Percentiles rank a stretch among this genome's conserved stretches.
Conservation (phyloP, 225 moss, liverwort and hornwort species). For the Polytrichum commune region DNA sequence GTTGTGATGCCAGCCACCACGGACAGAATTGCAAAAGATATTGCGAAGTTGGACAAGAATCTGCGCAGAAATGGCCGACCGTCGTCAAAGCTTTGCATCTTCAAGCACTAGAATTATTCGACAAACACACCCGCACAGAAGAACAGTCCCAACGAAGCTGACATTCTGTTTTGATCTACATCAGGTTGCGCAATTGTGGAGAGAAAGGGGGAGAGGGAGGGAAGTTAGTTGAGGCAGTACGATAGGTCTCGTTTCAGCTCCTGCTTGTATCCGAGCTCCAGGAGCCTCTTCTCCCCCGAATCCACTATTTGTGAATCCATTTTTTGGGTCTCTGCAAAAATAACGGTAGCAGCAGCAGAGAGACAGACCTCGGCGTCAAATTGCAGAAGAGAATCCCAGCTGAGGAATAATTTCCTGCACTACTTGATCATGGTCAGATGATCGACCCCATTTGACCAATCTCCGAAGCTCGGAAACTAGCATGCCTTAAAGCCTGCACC, state of each 20-base stretch:
- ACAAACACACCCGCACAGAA: neutral
- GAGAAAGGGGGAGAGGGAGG: neutral
- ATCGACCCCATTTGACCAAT: too few species aligned
- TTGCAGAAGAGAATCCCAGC: too few species aligned
- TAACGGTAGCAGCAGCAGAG: too few species aligned
- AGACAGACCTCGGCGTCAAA: too few species aligned
- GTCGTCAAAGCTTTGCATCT: neutral
- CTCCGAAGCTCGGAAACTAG: too few species aligned
- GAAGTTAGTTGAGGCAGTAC: slow-evolving; percentile 3
- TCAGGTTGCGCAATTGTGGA: too few species aligned
- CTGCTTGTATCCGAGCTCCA: slow-evolving; percentile 39
- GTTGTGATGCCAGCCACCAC: slow-evolving; percentile 12
- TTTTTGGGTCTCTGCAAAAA: too few species aligned
- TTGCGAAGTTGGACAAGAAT: slow-evolving; percentile 21
- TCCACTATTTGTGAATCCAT: slow-evolving; percentile 8
- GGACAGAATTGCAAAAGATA: slow-evolving; percentile 18
- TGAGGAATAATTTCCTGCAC: too few species aligned
- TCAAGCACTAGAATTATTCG: neutral
- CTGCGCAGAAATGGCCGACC: slow-evolving; percentile 8
- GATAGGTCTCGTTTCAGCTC: slow-evolving; percentile 35
- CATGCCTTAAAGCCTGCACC: too few species aligned
- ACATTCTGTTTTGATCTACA: too few species aligned
- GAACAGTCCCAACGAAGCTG: neutral
- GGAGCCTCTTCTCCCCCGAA: slow-evolving; percentile 30
- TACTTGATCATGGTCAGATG: too few species aligned